Conservation (phyloP, 148 eudicot species). For the Arbutus unedo region DNA sequence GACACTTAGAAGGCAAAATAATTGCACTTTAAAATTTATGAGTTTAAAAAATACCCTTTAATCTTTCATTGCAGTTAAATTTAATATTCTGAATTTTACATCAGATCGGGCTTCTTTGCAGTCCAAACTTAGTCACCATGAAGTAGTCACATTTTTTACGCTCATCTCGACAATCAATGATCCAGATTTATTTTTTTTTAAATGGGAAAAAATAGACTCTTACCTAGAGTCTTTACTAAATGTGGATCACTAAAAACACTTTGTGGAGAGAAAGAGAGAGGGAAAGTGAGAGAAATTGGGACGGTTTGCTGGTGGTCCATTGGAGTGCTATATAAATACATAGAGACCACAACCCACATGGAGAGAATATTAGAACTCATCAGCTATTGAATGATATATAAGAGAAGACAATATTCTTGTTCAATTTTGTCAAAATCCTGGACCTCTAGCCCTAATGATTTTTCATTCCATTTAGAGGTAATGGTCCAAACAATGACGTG, state of each 20-base stretch:
- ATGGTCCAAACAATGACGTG: background rate
- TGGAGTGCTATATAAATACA: background rate
- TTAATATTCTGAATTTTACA: background rate
- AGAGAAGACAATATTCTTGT: background rate
- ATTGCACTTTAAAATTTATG: background rate
- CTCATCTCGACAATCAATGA: too few species aligned
- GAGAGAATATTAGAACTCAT: background rate
- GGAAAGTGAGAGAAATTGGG: background rate
- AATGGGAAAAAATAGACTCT: too few species aligned
- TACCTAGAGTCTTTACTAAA: too few species aligned
- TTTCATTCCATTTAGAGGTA: background rate
- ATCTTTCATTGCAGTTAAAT: background rate
- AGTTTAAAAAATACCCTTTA: background rate
- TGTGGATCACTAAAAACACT: too few species aligned
- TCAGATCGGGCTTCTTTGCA: background rate
- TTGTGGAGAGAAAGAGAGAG: too few species aligned
- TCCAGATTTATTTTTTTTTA: too few species aligned
- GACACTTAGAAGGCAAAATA: background rate
- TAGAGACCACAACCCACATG: background rate
- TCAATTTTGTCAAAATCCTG: constrained; percentile 2
- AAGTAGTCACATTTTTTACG: too few species aligned
- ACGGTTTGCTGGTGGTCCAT: background rate
- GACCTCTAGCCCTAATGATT: background rate
- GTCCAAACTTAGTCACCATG: background rate
- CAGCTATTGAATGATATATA: background rate